Evolutionary conservation across 1,284 basidiomycete species (phyloP).

Genomic region (Trametes sp.): DNA sequence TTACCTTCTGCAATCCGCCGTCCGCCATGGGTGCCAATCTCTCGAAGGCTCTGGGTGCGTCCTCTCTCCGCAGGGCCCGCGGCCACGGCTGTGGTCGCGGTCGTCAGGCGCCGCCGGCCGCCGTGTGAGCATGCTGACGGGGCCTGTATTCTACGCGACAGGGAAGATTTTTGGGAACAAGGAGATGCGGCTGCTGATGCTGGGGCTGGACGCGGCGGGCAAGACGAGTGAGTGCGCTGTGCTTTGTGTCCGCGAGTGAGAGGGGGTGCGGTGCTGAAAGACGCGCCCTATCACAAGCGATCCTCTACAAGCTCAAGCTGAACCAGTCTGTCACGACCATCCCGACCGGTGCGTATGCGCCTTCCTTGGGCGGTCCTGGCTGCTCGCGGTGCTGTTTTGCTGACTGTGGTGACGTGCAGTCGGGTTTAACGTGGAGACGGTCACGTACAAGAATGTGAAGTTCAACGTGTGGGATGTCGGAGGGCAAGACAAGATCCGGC

Average conservation of each 20-base stretch:
- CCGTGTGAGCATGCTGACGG: constrained; percentile 16
- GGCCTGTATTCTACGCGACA: constrained; percentile 44
- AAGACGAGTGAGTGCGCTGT: constrained; percentile 83
- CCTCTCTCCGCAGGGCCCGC: background rate
- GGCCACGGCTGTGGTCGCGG: background rate
- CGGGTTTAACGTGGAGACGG: constrained; percentile 99
- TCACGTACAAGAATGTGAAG: constrained; percentile 99
- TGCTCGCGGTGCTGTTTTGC: background rate
- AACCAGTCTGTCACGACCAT: constrained; percentile 99
- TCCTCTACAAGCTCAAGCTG: constrained; percentile 99
- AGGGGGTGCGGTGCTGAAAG: constrained; percentile 25
- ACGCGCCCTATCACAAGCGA: constrained; percentile 63
- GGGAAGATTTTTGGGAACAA: constrained; percentile 98
- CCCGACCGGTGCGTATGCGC: constrained; percentile 82
- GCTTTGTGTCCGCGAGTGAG: background rate
- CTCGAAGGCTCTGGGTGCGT: constrained; percentile 75
- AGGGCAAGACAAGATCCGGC: constrained; percentile 98
- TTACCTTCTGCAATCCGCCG: constrained; percentile 49
- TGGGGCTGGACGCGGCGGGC: constrained; percentile 95
- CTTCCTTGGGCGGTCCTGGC: background rate
- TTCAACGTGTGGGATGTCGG: constrained; percentile 99
- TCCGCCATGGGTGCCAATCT: constrained; percentile 77
- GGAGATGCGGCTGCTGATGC: constrained; percentile 95
- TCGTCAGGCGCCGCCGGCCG: constrained; percentile 4
- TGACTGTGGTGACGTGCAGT: constrained; percentile 53